Evolutionary conservation across 345 rosid species (phyloP), one percentile per base, ranked within the genome.

Genomic region (Barbarea vulgaris): DNA sequence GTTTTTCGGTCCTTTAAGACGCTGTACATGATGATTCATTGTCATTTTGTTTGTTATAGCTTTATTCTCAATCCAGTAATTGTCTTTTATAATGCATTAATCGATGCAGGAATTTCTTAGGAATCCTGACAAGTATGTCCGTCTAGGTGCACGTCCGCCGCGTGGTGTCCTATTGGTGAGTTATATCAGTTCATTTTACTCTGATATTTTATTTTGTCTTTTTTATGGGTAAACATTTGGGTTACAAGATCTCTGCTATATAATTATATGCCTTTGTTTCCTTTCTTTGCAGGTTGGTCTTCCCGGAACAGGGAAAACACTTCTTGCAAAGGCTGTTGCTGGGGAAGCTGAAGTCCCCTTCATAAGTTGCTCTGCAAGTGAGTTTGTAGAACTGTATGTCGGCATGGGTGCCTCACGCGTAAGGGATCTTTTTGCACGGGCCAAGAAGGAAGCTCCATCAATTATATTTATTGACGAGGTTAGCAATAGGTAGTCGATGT

Each of bases 351-450:
- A 91, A 9, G 99, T 92, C 62, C 95, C 97, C 46, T 94, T 94
- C 69, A 88, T 92, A 64, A 94, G 97, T 81, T 94, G 97, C 75
- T 90, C 97, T 4, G 97, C 97, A 34, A 94, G 99, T 75, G 99
- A 94, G 84, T 94, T 94, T 67, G 95, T 92, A 15, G 97, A 94
- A 83, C 76, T 94, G 69, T 94, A 91, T 78, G 97, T 94, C 27
- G 99, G 98, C 61, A 93, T 93, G 98, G 98, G 99, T n/a, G 99
- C 98, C 27, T 96, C 98, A 53, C 96, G 96, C 47, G 99, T 93
- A 65, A 85, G 99, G 80, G 99, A 91, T 78, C 93, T 95, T 33
- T 95, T 95, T 82, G 90, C 96, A 48, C 81, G 91, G 77, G 99
- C 98, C 59, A 96, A 93, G 86, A 96, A 96, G 84, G 99, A 87